Percentiles rank a stretch among this genome's conserved stretches.
phyloP scores from a whole-genome alignment of 2,329 filamentous ascomycete genomes.

The Fusarium illudens region DNA sequence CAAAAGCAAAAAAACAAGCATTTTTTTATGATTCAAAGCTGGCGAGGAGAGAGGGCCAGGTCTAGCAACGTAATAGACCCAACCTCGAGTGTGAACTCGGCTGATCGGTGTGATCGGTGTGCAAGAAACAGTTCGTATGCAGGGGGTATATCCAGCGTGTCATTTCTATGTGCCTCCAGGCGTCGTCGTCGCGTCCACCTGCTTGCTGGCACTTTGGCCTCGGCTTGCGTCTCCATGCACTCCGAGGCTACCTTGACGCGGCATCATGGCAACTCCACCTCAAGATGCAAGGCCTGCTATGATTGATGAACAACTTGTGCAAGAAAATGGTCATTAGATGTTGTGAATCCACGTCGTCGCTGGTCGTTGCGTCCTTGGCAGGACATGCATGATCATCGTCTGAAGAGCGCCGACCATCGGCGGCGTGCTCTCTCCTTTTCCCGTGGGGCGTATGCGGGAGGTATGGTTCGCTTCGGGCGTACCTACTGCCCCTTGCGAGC shows the following conservation, averaged over 20 bases:
- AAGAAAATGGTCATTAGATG: conserved; percentile 43
- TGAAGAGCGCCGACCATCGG: conserved; percentile 29
- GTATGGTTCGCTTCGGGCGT: conserved; percentile 31
- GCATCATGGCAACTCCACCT: conserved; percentile 38
- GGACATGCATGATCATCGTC: conserved; percentile 25
- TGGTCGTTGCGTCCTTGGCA: conserved; percentile 2
- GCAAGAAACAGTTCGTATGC: conserved; percentile 43
- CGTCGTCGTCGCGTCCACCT: conserved; percentile 37
- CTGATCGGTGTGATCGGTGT: neutral
- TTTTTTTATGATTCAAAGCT: conserved; percentile 41
- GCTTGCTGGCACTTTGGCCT: conserved; percentile 35
- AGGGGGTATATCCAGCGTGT: conserved; percentile 45
- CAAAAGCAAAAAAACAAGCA: conserved; percentile 30
- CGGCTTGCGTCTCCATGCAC: conserved; percentile 31
- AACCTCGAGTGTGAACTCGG: conserved; percentile 39
- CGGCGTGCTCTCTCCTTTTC: conserved; percentile 20
- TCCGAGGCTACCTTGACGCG: conserved; percentile 31
- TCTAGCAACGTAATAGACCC: conserved; percentile 42
- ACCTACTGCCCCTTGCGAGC: conserved; percentile 66
- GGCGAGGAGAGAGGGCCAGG: conserved; percentile 35
- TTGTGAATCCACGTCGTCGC: conserved; percentile 32
- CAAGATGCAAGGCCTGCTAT: conserved; percentile 43
- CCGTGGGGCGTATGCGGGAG: conserved; percentile 15
- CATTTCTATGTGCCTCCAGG: conserved; percentile 43
- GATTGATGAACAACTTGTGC: conserved; percentile 36